Conservation (phyloP, 345 rosid species). For the Linum usitatissimum region DNA sequence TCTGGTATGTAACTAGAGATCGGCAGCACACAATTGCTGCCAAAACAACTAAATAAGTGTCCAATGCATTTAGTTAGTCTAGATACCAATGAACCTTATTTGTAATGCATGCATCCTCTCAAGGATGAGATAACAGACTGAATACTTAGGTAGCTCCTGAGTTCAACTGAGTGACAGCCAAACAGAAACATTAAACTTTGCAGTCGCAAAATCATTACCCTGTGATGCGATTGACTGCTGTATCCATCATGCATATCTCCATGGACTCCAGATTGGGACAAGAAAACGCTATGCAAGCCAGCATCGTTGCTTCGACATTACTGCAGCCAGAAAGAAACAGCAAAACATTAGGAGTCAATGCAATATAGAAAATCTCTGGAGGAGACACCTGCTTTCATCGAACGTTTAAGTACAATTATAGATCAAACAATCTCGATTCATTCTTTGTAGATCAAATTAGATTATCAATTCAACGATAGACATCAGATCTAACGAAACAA, state of each 20-base stretch:
- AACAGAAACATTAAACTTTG: too few species aligned
- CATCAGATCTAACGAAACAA: constrained; percentile 34
- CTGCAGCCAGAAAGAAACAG: constrained; percentile 27
- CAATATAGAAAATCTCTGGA: too few species aligned
- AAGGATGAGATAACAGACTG: background rate
- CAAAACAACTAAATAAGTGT: background rate
- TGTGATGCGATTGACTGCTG: constrained; percentile 65
- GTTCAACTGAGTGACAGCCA: background rate
- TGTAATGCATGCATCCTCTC: background rate
- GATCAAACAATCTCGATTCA: background rate
- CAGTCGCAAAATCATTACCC: constrained; percentile 41
- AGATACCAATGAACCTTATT: background rate
- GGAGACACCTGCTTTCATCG: background rate
- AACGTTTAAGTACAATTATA: background rate
- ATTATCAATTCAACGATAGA: background rate
- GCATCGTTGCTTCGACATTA: constrained; percentile 76
- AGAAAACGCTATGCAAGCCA: constrained; percentile 94
- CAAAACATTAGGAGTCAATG: background rate
- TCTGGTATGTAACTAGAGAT: background rate
- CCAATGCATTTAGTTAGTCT: background rate
- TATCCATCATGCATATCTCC: constrained; percentile 52
- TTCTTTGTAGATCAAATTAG: background rate
- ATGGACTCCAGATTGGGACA: constrained; percentile 74
- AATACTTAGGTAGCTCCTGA: background rate
- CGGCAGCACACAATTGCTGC: background rate